Evolutionary conservation across 2,329 filamentous ascomycete species (phyloP), one percentile per base, ranked within the genome.

Genomic region (Talaromyces funiculosus): DNA sequence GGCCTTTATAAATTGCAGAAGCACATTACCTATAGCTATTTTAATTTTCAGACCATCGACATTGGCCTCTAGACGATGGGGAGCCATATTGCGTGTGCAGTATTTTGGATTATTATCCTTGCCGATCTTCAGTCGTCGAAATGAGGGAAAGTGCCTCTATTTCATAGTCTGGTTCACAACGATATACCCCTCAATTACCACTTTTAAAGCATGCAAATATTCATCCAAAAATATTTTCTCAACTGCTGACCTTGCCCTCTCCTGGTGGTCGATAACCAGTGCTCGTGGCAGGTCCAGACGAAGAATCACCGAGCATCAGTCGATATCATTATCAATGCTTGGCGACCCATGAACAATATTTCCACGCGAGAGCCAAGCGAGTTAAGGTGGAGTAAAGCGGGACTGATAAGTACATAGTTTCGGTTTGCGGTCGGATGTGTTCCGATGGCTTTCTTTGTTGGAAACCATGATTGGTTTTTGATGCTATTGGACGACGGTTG

Each of bases 21-120:
- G 3, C 10, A 35, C 10, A 20, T 20, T 45, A 66, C 64, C 63
- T 51, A 68, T 67, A 35, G 66, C 65, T 42, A 65, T 65, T 47
- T 63, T 65, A 24, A 64, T 63, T 35, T 60, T 64, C 47, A 58
- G 61, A 7, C 61, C 58, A 12, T 60, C 51, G 20, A 49, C 51
- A 20, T 43, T 54, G 42, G 40, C 51, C 35, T 63, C 61, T 26
- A 61, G 49, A 35, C 53, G 60, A 45, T 63, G 60, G 42, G 64
- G 54, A 61, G 61, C 60, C 64, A 66, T 63, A 38, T 47, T 45
- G 47, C 26, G 29, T 16, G 29, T 18, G 31, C 29, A 51, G 47
- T 51, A 12, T 16, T 20, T 20, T 33, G 4, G 12, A 51, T 33
- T 35, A 6, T 8, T 22, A 22, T 29, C 22, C 29, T 51, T 22